Percentiles rank a stretch among this genome's conserved stretches.
phyloP scores from a whole-genome alignment of 345 rosid genomes.

The Jatropha curcas region DNA sequence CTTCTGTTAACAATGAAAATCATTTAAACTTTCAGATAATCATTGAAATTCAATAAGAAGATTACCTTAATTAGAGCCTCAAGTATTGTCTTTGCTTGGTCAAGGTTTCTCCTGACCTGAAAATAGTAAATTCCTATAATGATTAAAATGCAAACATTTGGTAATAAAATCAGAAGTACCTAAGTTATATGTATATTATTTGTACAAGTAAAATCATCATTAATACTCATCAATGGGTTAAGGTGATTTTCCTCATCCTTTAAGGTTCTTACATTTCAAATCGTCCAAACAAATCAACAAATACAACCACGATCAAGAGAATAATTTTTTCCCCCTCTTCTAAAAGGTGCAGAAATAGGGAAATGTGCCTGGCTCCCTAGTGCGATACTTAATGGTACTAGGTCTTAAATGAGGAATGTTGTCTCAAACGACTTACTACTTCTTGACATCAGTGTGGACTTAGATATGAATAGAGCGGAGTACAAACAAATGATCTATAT shows the following conservation, averaged over 20 bases:
- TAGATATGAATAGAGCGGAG: too few relatives aligned
- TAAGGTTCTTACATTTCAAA: neutral
- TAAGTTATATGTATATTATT: neutral
- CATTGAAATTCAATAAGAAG: slow-evolving; percentile 8
- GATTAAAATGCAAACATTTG: neutral
- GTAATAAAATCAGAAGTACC: neutral
- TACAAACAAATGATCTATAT: too few relatives aligned
- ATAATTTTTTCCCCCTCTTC: neutral
- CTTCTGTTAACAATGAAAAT: neutral
- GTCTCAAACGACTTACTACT: too few relatives aligned
- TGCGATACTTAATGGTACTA: too few relatives aligned
- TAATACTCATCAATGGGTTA: neutral
- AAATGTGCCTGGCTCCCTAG: too few relatives aligned
- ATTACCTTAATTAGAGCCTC: slow-evolving; percentile 89
- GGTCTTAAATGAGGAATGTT: too few relatives aligned
- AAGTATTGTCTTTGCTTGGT: slow-evolving; percentile 86
- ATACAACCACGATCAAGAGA: neutral
- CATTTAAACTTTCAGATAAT: neutral
- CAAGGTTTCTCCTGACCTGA: slow-evolving; percentile 98
- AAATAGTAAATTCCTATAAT: slow-evolving; percentile 18
- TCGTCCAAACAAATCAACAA: neutral
- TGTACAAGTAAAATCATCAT: neutral
- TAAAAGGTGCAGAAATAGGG: neutral
- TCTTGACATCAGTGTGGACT: too few relatives aligned
- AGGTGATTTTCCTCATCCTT: neutral